Base-by-base conservation (phyloP, 495 filamentous ascomycete genomes). In the Letharia columbiana region DNA sequence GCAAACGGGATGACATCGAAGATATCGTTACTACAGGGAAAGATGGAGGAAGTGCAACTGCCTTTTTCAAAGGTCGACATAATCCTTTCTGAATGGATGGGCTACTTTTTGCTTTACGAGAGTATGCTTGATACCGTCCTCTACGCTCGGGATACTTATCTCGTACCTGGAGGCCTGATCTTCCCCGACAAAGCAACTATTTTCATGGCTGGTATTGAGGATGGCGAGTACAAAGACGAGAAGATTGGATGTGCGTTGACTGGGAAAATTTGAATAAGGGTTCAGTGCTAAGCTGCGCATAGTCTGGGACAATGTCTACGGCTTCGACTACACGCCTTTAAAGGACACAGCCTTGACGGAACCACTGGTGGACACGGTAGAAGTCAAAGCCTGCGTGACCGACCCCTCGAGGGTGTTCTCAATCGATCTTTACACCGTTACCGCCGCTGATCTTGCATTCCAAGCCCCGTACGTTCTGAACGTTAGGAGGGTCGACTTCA, bases 1-100 rank as follows among this genome's bases (percentile, higher is more conserved):
- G 82, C 82, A 73, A 98, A 98, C 73, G 88, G 88, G 44, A 87
- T 99, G 75, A 79, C 86, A 42, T 79, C 85, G 75, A 87, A 87
- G 78, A 93, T 99, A 75, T 96, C 92, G 28, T 87, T 94, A 33
- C 79, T 99, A 60, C 89, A 94, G 77, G 94, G 95, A 58, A 92
- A 92, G 80, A 93, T 99, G 86, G 94, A 99, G 78, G 95, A 99
- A 71, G 92, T 96, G 44, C 71, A 79, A 33, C 86, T 99, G 35
- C 94, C 95, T 33, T 92, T 92, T 69, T 77, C 80, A 62, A 86
- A 96, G 73, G 95, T 99, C 70, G 94, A 99, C 76, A 93, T 99
- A 73, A 99, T 99, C 78, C 91, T 99, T 67, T 96, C 91, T 41
- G 94, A 99, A 79, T 99, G 94, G 94, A 99, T 99, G 94, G 94